These are phyloP conservation scores for Aspergillus ruber DNA, from an alignment of 2,329 filamentous ascomycete genomes.

Conservation along the genomic window DNA sequence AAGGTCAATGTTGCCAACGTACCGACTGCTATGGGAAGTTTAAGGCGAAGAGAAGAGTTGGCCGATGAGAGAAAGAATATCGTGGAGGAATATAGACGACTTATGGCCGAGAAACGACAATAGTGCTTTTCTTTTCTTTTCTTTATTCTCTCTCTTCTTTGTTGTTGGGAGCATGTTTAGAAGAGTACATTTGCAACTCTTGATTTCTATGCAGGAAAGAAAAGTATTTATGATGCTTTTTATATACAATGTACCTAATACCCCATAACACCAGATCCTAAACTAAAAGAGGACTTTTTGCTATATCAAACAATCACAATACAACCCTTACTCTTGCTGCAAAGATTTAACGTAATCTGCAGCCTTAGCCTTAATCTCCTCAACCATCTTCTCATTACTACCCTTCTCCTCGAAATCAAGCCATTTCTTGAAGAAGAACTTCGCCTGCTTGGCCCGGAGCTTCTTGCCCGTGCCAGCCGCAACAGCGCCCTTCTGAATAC, in stretches of 20 bases:
- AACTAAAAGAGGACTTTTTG: conserved; percentile 4
- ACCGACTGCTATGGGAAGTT: conserved; percentile 62
- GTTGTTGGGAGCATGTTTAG: neutral
- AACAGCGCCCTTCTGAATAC: conserved; percentile 33
- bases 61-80: conserved; percentile 62
- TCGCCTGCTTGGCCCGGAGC: conserved; percentile 75
- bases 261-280: conserved; percentile 8
- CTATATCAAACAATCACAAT: conserved; percentile 7
- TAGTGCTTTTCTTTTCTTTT: conserved; percentile 2
- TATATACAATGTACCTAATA: conserved; percentile 8
- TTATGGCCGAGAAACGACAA: conserved; percentile 55
- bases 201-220: neutral
- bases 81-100: conserved; percentile 65
- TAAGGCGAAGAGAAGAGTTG: conserved; percentile 66
- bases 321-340: conserved; percentile 21
- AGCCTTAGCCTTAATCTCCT: conserved; percentile 64
- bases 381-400: conserved; percentile 63
- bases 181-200: neutral
- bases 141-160: no score
- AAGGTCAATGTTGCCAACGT: conserved; percentile 62
- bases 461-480: conserved; percentile 45
- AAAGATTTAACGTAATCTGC: conserved; percentile 58
- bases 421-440: conserved; percentile 89
- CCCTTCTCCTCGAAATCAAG: conserved; percentile 74
- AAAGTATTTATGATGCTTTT: conserved; percentile 7